phyloP scores from a whole-genome alignment of 202 grass and related monocot species.

The Elaeis oleifera region DNA sequence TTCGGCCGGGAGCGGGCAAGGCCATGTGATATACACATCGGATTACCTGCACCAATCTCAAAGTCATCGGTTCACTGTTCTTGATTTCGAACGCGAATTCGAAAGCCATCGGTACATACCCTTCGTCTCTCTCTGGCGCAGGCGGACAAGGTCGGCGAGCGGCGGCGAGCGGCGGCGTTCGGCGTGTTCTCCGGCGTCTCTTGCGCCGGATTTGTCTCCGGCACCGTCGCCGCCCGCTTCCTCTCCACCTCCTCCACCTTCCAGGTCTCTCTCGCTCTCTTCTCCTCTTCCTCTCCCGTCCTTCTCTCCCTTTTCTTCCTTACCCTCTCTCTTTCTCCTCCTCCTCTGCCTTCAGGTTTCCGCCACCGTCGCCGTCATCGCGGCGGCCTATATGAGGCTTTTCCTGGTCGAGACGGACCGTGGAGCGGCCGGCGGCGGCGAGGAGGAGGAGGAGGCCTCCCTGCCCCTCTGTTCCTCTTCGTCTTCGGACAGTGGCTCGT shows the following conservation, averaged over 20 bases:
- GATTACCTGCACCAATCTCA: too few species aligned
- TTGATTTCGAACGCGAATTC: too few species aligned
- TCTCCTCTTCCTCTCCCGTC: neutral
- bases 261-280: constrained; percentile 36
- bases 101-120: too few species aligned
- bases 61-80: too few species aligned
- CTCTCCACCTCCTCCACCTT: constrained; percentile 66
- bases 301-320: neutral
- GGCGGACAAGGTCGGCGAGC: constrained; percentile 60
- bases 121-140: constrained; percentile 10
- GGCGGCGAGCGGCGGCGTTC: constrained; percentile 49
- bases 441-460: constrained; percentile 42
- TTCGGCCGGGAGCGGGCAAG: too few species aligned
- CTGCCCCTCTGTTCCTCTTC: constrained; percentile 40
- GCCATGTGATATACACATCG: too few species aligned
- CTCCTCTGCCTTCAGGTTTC: constrained; percentile 18
- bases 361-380: constrained; percentile 30
- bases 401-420: constrained; percentile 50
- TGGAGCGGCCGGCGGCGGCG: constrained; percentile 19
- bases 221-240: constrained; percentile 66
- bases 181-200: constrained; percentile 60
- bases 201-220: constrained; percentile 67
- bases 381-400: constrained; percentile 50
- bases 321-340: neutral
- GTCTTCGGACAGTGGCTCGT: constrained; percentile 30